Evolutionary conservation across 2,329 filamentous ascomycete genomes (phyloP).

Genomic region (Colletotrichum endophyticum): DNA sequence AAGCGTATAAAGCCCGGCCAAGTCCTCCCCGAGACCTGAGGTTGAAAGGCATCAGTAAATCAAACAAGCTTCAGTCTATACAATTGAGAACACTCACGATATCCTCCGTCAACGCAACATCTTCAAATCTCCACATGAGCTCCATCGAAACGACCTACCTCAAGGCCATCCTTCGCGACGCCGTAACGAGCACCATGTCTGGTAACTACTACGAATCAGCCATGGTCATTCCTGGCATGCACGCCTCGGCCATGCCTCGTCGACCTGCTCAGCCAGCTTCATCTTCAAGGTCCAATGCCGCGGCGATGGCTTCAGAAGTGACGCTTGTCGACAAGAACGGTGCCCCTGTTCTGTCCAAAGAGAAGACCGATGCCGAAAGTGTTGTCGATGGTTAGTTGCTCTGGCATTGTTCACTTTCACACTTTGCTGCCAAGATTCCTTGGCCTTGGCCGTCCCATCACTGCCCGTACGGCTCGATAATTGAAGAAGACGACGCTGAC

Average conservation of each 20-base stretch:
- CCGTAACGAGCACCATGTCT: not conserved
- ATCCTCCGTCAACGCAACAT: not conserved
- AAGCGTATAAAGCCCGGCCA: not conserved
- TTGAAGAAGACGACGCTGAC: not conserved
- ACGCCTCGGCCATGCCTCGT: conserved; percentile 15
- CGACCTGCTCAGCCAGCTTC: not conserved
- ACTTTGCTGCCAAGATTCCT: not conserved
- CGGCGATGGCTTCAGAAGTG: conserved; percentile 14
- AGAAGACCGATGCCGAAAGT: conserved; percentile 6
- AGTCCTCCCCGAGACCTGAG: not conserved
- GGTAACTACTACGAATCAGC: conserved; percentile 16
- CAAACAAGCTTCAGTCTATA: not conserved
- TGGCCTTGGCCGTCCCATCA: not conserved
- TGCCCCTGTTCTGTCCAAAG: not conserved
- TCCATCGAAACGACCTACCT: conserved; percentile 13
- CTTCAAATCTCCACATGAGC: not conserved
- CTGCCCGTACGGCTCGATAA: not conserved
- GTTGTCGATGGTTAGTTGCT: not conserved
- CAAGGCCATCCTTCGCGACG: conserved; percentile 13
- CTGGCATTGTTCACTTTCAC: fast-evolving
- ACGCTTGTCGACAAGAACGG: conserved; percentile 17
- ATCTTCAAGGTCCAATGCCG: not conserved
- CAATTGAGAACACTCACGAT: not conserved
- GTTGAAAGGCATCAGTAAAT: not conserved
- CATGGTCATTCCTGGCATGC: conserved; percentile 12